Evolutionary conservation across 192 early-diverging fungal species (phyloP).

Genomic region (Umbelopsis ramanniana): DNA sequence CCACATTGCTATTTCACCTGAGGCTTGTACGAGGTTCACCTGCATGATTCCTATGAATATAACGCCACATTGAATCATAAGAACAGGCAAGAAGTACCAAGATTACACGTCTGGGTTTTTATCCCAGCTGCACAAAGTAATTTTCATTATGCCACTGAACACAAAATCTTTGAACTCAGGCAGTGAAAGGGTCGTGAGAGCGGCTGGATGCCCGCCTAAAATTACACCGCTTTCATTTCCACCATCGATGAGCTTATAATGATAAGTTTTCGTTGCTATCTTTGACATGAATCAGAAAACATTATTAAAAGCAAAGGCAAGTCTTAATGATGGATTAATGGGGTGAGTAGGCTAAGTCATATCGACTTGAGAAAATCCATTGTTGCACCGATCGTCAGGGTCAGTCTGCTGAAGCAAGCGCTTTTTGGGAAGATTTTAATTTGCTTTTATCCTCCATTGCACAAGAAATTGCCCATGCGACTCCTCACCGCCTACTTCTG

Average conservation of each 20-base stretch:
- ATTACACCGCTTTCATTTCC: neutral
- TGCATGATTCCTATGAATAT: neutral
- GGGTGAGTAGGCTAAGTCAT: no score
- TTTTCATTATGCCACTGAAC: constrained; percentile 11
- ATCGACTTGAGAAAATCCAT: neutral
- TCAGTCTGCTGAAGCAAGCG: neutral
- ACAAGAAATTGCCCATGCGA: neutral
- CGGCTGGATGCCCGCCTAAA: neutral
- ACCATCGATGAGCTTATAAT: neutral
- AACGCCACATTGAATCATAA: constrained; percentile 18
- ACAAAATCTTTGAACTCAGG: neutral
- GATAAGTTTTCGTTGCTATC: neutral
- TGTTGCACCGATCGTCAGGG: neutral
- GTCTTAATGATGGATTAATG: no score
- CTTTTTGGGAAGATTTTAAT: neutral
- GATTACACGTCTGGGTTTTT: neutral
- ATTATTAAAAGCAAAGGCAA: no score
- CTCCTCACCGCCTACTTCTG: neutral
- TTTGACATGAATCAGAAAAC: no score
- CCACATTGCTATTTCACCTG: neutral
- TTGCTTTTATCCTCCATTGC: neutral
- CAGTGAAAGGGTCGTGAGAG: neutral
- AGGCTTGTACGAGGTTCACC: neutral
- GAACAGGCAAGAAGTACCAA: neutral
- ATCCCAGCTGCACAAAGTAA: neutral